Evolutionary conservation across 805 yeast species (phyloP).

Genomic region (Ogataea degrootiae): DNA sequence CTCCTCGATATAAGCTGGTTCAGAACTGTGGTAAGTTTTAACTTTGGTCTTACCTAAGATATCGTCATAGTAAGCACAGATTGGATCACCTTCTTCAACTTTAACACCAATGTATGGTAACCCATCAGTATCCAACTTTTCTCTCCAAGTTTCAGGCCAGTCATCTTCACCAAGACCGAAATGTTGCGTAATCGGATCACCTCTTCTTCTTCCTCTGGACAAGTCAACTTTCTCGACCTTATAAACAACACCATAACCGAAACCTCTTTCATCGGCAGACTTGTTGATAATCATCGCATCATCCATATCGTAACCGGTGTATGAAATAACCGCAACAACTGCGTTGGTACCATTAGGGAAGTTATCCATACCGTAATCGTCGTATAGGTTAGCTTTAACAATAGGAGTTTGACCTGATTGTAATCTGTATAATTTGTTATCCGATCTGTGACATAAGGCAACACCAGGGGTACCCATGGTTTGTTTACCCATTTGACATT

Average conservation of each 20-base stretch:
- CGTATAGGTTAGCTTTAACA: conserved; percentile 88
- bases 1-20: conserved; percentile 93
- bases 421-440: conserved; percentile 86
- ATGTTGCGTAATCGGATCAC: conserved; percentile 92
- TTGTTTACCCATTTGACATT: conserved; percentile 99
- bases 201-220: conserved; percentile 70
- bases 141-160: conserved; percentile 90
- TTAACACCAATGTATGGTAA: conserved; percentile 83
- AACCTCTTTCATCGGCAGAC: conserved; percentile 96
- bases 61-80: conserved; percentile 89
- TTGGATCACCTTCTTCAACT: conserved; percentile 94
- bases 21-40: conserved; percentile 89
- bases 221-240: conserved; percentile 91
- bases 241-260: conserved; percentile 94
- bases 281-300: conserved; percentile 98
- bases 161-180: conserved; percentile 91
- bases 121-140: conserved; percentile 86
- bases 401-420: conserved; percentile 97
- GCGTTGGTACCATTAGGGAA: conserved; percentile 99
- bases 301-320: conserved; percentile 99
- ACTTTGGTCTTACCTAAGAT: conserved; percentile 85
- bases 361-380: conserved; percentile 95
- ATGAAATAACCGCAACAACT: conserved; percentile 96
- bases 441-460: conserved; percentile 86
- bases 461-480: conserved; percentile 99